These are phyloP conservation scores for Leccinum subspadiceum DNA, from an alignment of 1,284 basidiomycete species.

Conservation along the genomic window DNA sequence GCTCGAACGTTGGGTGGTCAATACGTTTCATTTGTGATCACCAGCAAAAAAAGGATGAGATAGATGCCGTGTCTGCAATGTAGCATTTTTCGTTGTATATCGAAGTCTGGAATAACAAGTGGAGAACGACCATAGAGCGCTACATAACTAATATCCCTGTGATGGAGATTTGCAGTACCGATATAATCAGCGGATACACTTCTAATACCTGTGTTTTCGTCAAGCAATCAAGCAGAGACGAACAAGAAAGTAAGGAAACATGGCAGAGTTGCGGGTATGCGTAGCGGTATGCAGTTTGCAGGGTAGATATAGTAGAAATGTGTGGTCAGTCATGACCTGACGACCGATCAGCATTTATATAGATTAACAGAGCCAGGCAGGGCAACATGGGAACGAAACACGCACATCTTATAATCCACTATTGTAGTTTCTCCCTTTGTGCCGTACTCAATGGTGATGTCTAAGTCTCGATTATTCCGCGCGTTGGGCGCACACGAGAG, in stretches of 20 bases:
- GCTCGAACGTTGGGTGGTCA: conserved; percentile 29
- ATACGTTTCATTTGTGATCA: conserved; percentile 19
- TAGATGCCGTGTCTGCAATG: conserved; percentile 5
- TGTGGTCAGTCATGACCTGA: conserved; percentile 60
- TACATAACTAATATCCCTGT: neutral
- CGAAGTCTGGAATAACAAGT: neutral
- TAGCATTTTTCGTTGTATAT: conserved; percentile 1
- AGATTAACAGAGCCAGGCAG: conserved; percentile 5
- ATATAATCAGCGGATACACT: conserved; percentile 8
- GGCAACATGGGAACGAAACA: conserved; percentile 33
- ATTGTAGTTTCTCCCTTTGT: conserved; percentile 35
- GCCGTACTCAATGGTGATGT: conserved; percentile 81
- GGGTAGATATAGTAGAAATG: conserved; percentile 2
- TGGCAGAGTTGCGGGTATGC: conserved; percentile 4
- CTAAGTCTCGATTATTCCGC: conserved; percentile 90
- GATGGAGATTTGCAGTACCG: conserved; percentile 3
- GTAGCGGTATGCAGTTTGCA: conserved; percentile 11
- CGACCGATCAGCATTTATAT: conserved; percentile 59
- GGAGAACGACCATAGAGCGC: neutral
- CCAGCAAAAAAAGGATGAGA: neutral
- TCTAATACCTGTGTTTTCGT: conserved; percentile 29
- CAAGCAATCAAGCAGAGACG: conserved; percentile 9
- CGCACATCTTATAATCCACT: conserved; percentile 81
- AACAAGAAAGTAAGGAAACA: conserved; percentile 1
- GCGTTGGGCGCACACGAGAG: conserved; percentile 83